phyloP scores from a whole-genome alignment of 305 asterid genomes.

The Solanum hybrid region DNA sequence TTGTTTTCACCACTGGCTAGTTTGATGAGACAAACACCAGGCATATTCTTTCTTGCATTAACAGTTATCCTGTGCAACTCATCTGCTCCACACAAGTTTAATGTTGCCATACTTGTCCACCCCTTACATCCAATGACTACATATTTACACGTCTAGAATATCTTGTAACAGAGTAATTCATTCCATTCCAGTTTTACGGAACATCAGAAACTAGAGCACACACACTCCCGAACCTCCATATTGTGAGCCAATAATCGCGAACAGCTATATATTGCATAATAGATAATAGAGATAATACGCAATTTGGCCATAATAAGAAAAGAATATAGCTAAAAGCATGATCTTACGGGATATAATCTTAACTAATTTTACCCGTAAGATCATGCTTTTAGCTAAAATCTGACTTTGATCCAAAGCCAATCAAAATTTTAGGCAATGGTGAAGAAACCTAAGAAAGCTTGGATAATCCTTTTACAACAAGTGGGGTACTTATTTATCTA shows the following conservation, averaged over 20 bases:
- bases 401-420: not conserved
- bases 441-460: not conserved
- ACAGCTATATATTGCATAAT: not conserved
- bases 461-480: not conserved
- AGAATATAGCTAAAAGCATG: not conserved
- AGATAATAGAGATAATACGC: not conserved
- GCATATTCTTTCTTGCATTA: not conserved
- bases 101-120: not conserved
- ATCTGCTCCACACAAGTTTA: not conserved
- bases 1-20: not conserved
- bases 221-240: not conserved
- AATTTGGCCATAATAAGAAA: not conserved
- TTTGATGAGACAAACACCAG: not conserved
- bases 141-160: not conserved
- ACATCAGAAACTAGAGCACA: not conserved
- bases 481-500: not conserved
- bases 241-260: not conserved
- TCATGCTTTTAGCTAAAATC: no score
- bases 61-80: not conserved
- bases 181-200: not conserved
- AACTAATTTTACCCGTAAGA: no score
- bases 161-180: not conserved
- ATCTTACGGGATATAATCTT: not conserved
- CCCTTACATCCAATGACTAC: not conserved
- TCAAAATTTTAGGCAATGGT: not conserved